Evolutionary conservation across 495 filamentous ascomycete genomes (phyloP), one percentile per base, ranked within the genome.

Genomic region (Trichocladium uniseriatum): DNA sequence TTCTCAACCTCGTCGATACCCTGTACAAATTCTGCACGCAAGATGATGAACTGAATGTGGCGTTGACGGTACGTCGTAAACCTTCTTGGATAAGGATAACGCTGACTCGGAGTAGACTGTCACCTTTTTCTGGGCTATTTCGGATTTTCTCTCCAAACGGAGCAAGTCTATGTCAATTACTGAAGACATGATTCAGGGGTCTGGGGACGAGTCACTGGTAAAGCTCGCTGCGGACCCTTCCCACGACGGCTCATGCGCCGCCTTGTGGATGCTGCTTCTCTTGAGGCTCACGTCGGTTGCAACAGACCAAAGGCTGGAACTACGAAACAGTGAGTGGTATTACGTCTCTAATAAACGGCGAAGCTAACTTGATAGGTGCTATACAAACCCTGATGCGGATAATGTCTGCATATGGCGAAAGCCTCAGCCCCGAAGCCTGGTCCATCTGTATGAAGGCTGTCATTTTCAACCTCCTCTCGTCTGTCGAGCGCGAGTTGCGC

Each of bases 51-150:
- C 78, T 98, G 45, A 98, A 98, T 56, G 94, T 96, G 48, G 94
- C 90, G 0, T 71, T 98, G 14, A 96, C 94, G 14, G 83, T 84
- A 69, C 64, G 77, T 57, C 0, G 7, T 28, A 15, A 13, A 18
- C 20, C 0, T 6, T 19, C 1, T 11, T 13, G 4, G 0, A 1
- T 15, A 38, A 5, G n/a, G 2, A 20, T 20, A 18, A 1, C 38
- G 31, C 67, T 68, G 47, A 71, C 60, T 19, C 42, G 14, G 53
- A n/a, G 22, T 48, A 84, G 78, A 90, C 88, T 1, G 84, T 92
- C 10, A 94, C 91, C 0, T 94, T 94, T 59, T 95, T 94, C 67
- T 95, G 89, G 84, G 89, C 88, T 52, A 78, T 94, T 11, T 95
- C 92, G 2, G 90, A 95, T 62, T 94, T 87, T 52, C 75, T 97